phyloP scores from a whole-genome alignment of 176 grass and related monocot genomes.

The Aegilops sharonensis region DNA sequence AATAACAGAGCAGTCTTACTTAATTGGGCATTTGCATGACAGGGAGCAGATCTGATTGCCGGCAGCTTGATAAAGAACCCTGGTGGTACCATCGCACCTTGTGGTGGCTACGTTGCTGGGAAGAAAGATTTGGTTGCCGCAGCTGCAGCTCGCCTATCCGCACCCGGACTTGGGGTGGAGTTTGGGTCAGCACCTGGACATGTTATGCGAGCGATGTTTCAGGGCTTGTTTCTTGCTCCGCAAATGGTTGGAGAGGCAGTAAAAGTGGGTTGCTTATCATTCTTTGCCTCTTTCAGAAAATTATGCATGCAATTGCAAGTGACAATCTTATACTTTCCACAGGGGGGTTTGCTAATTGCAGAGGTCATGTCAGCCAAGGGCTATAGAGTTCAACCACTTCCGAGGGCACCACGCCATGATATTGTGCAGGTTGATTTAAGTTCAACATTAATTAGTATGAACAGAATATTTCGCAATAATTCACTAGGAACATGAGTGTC shows the following conservation, averaged over 20 bases:
- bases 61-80: conserved; percentile 97
- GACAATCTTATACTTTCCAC: conserved; percentile 16
- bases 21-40: conserved; percentile 33
- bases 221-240: conserved; percentile 89
- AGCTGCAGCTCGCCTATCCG: conserved; percentile 78
- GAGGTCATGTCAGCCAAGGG: conserved; percentile 81
- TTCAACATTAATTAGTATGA: background rate
- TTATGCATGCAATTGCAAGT: no score
- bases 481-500: background rate
- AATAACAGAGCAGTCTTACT: background rate
- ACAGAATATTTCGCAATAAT: background rate
- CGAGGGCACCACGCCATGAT: conserved; percentile 63
- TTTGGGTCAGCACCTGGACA: conserved; percentile 80
- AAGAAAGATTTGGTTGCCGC: conserved; percentile 70
- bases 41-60: conserved; percentile 92
- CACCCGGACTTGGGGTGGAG: conserved; percentile 88
- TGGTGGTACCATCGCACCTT: conserved; percentile 81
- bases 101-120: conserved; percentile 88
- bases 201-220: conserved; percentile 81
- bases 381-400: conserved; percentile 80
- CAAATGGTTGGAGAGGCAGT: conserved; percentile 96
- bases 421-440: conserved; percentile 70
- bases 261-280: conserved; percentile 58
- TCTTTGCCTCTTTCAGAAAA: no score
- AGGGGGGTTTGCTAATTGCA: conserved; percentile 89